Evolutionary conservation across 306 rosid genomes (phyloP).

Genomic region (Glycine latifolia): DNA sequence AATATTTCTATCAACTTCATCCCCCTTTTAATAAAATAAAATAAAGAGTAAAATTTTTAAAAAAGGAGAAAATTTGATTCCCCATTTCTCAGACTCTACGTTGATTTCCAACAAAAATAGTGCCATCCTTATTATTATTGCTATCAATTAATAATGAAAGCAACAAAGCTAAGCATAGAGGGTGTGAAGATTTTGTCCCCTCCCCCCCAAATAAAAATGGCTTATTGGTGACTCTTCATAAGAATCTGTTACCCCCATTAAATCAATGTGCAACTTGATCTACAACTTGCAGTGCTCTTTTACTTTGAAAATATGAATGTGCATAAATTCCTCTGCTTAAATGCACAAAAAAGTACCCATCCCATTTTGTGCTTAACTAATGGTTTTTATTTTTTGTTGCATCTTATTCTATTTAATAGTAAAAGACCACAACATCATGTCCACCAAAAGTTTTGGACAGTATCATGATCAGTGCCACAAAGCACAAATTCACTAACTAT

Average conservation of each 20-base stretch:
- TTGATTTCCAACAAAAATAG: constrained; percentile 46
- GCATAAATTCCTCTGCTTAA: constrained; percentile 59
- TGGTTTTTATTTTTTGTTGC: constrained; percentile 45
- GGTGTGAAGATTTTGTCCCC: constrained; percentile 37
- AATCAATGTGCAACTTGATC: constrained; percentile 57
- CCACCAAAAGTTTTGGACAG: constrained; percentile 52
- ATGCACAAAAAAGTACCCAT: constrained; percentile 48
- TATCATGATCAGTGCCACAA: constrained; percentile 37
- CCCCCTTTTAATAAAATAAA: constrained; percentile 25
- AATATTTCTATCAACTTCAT: constrained; percentile 25
- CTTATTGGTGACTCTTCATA: constrained; percentile 58
- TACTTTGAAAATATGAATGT: constrained; percentile 47
- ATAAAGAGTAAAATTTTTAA: background rate
- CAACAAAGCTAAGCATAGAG: constrained; percentile 43
- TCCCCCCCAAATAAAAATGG: constrained; percentile 37
- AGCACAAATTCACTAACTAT: constrained; percentile 26
- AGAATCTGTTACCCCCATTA: constrained; percentile 55
- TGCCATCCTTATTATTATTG: constrained; percentile 16
- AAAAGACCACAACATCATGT: constrained; percentile 43
- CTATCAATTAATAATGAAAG: constrained; percentile 46
- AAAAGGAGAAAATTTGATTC: constrained; percentile 27
- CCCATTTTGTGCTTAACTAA: constrained; percentile 46
- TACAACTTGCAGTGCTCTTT: constrained; percentile 59
- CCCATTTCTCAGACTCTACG: constrained; percentile 43
- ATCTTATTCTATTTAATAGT: constrained; percentile 52